These are phyloP conservation scores for Nothomitra cinnamomea DNA, from an alignment of 2,329 filamentous ascomycete species.

Conservation along the genomic window DNA sequence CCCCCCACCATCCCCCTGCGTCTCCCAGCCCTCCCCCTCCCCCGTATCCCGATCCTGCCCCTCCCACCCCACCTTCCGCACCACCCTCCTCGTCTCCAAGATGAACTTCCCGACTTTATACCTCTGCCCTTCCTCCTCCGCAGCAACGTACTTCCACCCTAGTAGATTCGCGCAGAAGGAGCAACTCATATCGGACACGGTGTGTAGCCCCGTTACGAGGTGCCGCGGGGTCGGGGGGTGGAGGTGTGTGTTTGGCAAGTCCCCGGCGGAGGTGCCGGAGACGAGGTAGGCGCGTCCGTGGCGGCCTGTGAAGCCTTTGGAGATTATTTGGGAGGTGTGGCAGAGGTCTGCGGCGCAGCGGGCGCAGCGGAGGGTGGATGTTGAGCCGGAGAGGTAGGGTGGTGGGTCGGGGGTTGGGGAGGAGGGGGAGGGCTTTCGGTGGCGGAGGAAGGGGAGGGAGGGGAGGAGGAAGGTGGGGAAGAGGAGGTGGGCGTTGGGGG, in stretches of 20 bases:
- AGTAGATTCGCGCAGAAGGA: constrained; percentile 36
- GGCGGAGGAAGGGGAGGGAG: constrained; percentile 28
- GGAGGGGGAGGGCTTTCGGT: constrained; percentile 23
- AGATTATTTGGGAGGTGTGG: constrained; percentile 40
- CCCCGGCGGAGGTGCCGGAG: constrained; percentile 14
- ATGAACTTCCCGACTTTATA: constrained; percentile 55
- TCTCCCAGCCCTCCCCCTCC: not conserved
- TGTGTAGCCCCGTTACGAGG: constrained; percentile 45
- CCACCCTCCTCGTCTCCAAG: constrained; percentile 40
- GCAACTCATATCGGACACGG: constrained; percentile 42
- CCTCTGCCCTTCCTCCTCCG: constrained; percentile 41
- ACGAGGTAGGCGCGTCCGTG: constrained; percentile 49
- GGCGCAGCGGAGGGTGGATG: constrained; percentile 39
- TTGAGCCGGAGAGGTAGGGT: constrained; percentile 27
- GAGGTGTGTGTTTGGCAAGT: constrained; percentile 41
- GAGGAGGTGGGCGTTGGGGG: constrained; percentile 9
- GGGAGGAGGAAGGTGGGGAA: constrained; percentile 36
- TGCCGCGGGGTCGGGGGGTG: constrained; percentile 39
- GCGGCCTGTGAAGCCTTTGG: constrained; percentile 47
- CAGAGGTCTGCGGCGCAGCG: constrained; percentile 42
- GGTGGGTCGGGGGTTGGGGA: constrained; percentile 20
- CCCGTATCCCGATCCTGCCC: constrained; percentile 10
- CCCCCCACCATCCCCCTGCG: not conserved
- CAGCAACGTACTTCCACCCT: constrained; percentile 48
- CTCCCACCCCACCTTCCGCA: constrained; percentile 35